phyloP scores from a whole-genome alignment of 2,329 filamentous ascomycete species.

The Pseudogymnoascus sp. region DNA sequence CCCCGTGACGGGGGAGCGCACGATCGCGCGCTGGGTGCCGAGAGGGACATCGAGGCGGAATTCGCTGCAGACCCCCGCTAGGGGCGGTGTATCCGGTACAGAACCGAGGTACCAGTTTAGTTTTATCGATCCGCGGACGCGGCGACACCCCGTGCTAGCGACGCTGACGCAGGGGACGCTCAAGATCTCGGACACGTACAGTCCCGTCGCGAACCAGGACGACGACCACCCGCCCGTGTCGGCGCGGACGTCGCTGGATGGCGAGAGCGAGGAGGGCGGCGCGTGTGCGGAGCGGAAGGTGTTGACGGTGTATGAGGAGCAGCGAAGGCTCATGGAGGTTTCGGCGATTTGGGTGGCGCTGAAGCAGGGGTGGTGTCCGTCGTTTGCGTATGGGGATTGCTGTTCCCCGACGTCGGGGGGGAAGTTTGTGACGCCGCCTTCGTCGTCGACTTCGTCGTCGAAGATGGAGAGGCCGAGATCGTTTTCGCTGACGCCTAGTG shows the following conservation, averaged over 20 bases:
- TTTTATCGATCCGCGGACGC: constrained; percentile 59
- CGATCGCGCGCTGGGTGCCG: constrained; percentile 63
- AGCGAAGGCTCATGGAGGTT: constrained; percentile 36
- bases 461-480: constrained; percentile 16
- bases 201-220: constrained; percentile 43
- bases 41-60: constrained; percentile 32
- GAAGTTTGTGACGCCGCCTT: background rate
- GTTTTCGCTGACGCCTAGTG: constrained; percentile 20
- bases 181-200: constrained; percentile 63
- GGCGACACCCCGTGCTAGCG: constrained; percentile 68
- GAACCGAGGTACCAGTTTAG: constrained; percentile 66
- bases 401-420: constrained; percentile 5
- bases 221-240: constrained; percentile 40
- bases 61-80: background rate
- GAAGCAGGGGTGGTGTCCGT: constrained; percentile 36
- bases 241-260: constrained; percentile 17
- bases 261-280: background rate
- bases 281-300: background rate
- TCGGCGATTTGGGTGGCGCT: constrained; percentile 46
- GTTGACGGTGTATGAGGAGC: background rate
- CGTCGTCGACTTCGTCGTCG: background rate
- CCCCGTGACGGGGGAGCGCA: constrained; percentile 48
- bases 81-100: constrained; percentile 17
- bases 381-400: constrained; percentile 29
- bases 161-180: constrained; percentile 55